These are phyloP conservation scores for Chloranthus sessilifolius DNA, from an alignment of 164 flowering plant genomes.

Conservation along the genomic window DNA sequence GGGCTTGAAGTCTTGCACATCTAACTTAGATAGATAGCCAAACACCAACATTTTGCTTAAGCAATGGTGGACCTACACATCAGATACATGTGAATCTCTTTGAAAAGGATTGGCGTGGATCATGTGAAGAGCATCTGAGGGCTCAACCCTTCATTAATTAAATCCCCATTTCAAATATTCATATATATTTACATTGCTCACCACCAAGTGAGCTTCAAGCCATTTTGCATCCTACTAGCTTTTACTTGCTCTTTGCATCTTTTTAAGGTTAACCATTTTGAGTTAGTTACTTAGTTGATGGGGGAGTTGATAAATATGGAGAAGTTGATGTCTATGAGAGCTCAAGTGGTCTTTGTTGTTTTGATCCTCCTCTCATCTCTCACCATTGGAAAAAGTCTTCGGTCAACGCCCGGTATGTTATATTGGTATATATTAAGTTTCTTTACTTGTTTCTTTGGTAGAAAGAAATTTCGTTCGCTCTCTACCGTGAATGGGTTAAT, in stretches of 20 bases:
- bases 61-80: too few relatives aligned
- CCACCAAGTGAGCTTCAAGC: not conserved
- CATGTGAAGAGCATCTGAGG: slow-evolving; percentile 48
- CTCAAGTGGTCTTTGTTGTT: slow-evolving; percentile 13
- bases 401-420: slow-evolving; percentile 15
- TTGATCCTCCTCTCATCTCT: slow-evolving; percentile 20
- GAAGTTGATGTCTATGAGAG: slow-evolving; percentile 8
- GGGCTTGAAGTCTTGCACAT: too few relatives aligned
- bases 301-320: slow-evolving; percentile 12
- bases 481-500: too few relatives aligned
- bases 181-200: not conserved
- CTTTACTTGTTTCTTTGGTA: too few relatives aligned
- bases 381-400: slow-evolving; percentile 13
- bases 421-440: not conserved
- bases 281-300: not conserved
- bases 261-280: not conserved
- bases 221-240: not conserved
- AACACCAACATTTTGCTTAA: too few relatives aligned
- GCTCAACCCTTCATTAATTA: slow-evolving; percentile 33
- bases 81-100: slow-evolving; percentile 36
- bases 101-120: slow-evolving; percentile 42
- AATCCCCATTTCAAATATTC: slow-evolving; percentile 9
- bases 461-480: too few relatives aligned
- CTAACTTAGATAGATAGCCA: too few relatives aligned
- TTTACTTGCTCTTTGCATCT: not conserved